These are phyloP conservation scores for Vitis rupestris DNA, from an alignment of 164 flowering plant genomes.

Conservation along the genomic window DNA sequence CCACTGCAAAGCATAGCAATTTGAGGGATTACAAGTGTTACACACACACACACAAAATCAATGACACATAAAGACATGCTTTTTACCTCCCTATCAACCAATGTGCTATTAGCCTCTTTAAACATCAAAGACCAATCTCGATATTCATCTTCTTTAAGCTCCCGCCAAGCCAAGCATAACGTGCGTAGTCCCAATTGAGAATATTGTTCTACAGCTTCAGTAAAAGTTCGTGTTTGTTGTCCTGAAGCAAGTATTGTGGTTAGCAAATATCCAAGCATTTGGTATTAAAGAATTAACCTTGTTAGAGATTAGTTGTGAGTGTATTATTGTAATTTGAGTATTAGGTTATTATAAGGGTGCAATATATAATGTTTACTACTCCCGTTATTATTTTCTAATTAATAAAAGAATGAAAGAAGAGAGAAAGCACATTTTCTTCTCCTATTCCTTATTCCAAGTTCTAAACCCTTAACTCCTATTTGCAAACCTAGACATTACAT, in stretches of 20 bases:
- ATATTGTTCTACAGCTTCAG: constrained; percentile 95
- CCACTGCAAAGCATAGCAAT: constrained; percentile 59
- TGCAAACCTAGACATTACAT: no score
- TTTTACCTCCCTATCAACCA: constrained; percentile 97
- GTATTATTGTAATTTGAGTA: no score
- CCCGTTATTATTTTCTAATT: no score
- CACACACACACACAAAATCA: background rate
- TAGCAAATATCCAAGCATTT: constrained; percentile 11
- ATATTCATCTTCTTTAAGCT: constrained; percentile 82
- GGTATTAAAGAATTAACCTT: no score
- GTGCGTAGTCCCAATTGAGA: constrained; percentile 89
- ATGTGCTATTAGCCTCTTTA: constrained; percentile 86
- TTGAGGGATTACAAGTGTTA: constrained; percentile 4
- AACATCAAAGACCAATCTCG: constrained; percentile 83
- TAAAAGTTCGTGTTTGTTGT: constrained; percentile 62
- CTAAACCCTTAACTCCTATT: no score
- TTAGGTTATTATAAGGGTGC: no score
- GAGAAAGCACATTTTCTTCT: no score
- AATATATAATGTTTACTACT: no score
- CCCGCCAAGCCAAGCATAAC: constrained; percentile 95
- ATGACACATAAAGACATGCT: constrained; percentile 3
- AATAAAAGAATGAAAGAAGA: no score
- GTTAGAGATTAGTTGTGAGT: no score
- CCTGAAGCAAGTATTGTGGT: constrained; percentile 44
- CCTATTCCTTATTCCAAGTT: no score